phyloP scores from a whole-genome alignment of 2,329 filamentous ascomycete genomes.

The Thermoascus crustaceus region DNA sequence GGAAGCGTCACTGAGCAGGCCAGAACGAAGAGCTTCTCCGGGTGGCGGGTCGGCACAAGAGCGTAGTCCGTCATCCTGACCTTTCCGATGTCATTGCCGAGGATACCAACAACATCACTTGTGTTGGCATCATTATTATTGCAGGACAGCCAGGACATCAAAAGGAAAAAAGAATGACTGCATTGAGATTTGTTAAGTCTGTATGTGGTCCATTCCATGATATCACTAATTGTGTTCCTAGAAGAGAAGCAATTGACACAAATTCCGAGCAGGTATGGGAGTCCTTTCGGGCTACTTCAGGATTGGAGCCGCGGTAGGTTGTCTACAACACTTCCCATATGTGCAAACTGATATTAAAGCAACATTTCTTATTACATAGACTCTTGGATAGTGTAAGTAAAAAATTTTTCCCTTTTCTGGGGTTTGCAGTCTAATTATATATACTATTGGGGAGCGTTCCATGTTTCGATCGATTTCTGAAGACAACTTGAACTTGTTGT shows the following conservation, averaged over 20 bases:
- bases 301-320: conserved; percentile 74
- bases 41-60: conserved; percentile 5
- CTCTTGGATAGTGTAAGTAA: conserved; percentile 35
- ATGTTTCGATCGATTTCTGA: too few species aligned
- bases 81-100: background rate
- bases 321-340: conserved; percentile 1
- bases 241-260: conserved; percentile 14
- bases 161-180: conserved; percentile 39
- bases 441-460: background rate
- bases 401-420: background rate
- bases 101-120: too few species aligned
- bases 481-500: too few species aligned
- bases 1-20: too few species aligned
- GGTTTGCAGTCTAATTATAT: background rate
- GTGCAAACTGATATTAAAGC: background rate
- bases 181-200: conserved; percentile 56
- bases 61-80: conserved; percentile 6
- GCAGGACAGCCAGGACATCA: too few species aligned
- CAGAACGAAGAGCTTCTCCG: conserved; percentile 3
- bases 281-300: conserved; percentile 77
- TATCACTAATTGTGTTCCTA: background rate
- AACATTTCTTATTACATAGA: conserved; percentile 11
- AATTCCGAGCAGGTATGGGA: conserved; percentile 65
- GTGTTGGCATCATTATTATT: background rate
- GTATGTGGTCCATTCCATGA: conserved; percentile 37